Evolutionary conservation across 1,284 basidiomycete species (phyloP).

Genomic region (Ustanciosporium gigantosporum): DNA sequence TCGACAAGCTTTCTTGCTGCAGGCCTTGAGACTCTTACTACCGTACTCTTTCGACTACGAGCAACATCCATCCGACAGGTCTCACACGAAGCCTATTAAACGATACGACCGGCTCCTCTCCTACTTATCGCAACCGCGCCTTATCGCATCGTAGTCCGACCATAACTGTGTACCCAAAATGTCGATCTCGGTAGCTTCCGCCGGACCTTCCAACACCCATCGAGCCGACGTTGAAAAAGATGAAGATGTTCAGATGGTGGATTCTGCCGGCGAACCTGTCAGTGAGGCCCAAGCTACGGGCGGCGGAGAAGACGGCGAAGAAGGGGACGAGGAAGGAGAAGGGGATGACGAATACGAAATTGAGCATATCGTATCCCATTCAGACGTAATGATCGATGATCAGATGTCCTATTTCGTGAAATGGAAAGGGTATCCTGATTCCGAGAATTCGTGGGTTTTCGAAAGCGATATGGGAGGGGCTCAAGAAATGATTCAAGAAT

Average conservation of each 20-base stretch:
- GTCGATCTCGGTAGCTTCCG: too few species aligned
- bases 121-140: too few species aligned
- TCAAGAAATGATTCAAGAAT: constrained; percentile 15
- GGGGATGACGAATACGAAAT: constrained; percentile 49
- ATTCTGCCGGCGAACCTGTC: constrained; percentile 3
- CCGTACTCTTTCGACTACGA: too few species aligned
- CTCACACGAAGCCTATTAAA: too few species aligned
- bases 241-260: constrained; percentile 20
- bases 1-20: too few species aligned
- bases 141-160: too few species aligned
- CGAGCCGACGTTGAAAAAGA: too few species aligned
- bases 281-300: not conserved
- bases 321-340: constrained; percentile 2
- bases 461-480: constrained; percentile 12
- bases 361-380: constrained; percentile 38
- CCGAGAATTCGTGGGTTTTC: constrained; percentile 42
- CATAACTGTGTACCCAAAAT: too few species aligned
- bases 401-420: constrained; percentile 39
- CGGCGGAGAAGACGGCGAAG: not conserved
- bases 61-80: too few species aligned
- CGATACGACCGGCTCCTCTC: too few species aligned
- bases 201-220: too few species aligned
- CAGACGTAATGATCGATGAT: constrained; percentile 7
- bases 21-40: too few species aligned
- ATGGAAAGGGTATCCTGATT: constrained; percentile 38